phyloP scores from a whole-genome alignment of 2,329 filamentous ascomycete genomes.

The Penicillium sp. region DNA sequence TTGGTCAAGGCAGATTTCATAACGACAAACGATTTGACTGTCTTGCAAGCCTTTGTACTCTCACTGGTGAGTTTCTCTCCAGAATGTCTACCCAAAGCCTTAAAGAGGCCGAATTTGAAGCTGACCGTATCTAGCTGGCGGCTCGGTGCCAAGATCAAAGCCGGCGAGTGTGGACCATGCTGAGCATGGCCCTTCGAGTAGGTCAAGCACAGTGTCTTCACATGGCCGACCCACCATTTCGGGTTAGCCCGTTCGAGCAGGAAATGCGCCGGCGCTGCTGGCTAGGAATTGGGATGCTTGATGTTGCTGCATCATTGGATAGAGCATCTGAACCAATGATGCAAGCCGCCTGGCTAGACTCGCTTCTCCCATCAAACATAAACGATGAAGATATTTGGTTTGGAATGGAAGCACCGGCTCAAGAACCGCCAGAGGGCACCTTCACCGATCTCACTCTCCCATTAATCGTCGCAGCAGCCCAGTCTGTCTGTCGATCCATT shows the following conservation, averaged over 20 bases:
- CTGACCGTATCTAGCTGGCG: slow-evolving; percentile 18
- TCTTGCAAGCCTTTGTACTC: slow-evolving; percentile 34
- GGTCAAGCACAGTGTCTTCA: slow-evolving; percentile 34
- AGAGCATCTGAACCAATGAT: slow-evolving; percentile 38
- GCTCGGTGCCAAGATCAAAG: slow-evolving; percentile 33
- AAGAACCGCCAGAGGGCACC: slow-evolving; percentile 15
- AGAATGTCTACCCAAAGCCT: too few relatives aligned
- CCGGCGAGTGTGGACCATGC: slow-evolving; percentile 36
- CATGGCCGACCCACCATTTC: slow-evolving; percentile 28
- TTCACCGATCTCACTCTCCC: slow-evolving; percentile 33
- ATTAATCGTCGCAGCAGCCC: slow-evolving; percentile 23
- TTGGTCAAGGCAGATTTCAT: slow-evolving; percentile 29
- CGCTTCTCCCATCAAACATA: slow-evolving; percentile 27
- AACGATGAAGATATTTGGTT: slow-evolving; percentile 32
- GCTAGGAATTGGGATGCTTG: slow-evolving; percentile 31
- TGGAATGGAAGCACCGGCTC: slow-evolving; percentile 19
- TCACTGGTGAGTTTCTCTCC: slow-evolving; percentile 24
- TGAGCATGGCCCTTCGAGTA: slow-evolving; percentile 33
- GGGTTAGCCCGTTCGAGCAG: slow-evolving; percentile 28
- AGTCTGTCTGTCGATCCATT: slow-evolving; percentile 23
- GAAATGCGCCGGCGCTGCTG: slow-evolving; percentile 35
- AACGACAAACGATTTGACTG: slow-evolving; percentile 33
- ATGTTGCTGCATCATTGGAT: slow-evolving; percentile 31
- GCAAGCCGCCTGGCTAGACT: slow-evolving; percentile 29
- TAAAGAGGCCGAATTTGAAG: neutral